phyloP scores from a whole-genome alignment of 2,329 filamentous ascomycete genomes.

The Myriosclerotinia scirpicola region DNA sequence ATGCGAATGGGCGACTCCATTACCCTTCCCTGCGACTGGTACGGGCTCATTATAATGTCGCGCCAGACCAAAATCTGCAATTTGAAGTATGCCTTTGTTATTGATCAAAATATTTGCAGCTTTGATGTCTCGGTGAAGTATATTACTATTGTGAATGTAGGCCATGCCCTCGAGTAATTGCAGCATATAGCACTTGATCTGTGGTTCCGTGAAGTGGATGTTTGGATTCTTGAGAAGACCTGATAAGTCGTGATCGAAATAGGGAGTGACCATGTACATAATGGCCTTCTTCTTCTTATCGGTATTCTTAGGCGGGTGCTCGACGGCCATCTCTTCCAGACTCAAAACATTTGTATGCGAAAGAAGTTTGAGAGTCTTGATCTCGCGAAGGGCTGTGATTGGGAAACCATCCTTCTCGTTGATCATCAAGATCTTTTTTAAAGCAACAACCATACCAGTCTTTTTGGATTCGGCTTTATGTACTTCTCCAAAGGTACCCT shows the following conservation, averaged over 20 bases:
- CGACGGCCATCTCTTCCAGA: conserved; percentile 95
- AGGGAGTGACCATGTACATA: conserved; percentile 98
- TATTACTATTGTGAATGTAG: conserved; percentile 87
- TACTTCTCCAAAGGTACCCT: conserved; percentile 97
- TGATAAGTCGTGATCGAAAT: conserved; percentile 99
- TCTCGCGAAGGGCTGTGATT: conserved; percentile 96
- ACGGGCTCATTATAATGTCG: conserved; percentile 86
- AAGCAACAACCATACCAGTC: conserved; percentile 73
- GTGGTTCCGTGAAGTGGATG: conserved; percentile 80
- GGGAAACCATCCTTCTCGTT: conserved; percentile 99
- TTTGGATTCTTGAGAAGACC: conserved; percentile 93
- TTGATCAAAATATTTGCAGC: conserved; percentile 96
- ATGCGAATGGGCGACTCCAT: conserved; percentile 81
- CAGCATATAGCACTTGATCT: conserved; percentile 97
- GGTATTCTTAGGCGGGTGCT: conserved; percentile 58
- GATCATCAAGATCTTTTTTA: conserved; percentile 99
- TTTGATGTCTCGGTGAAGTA: conserved; percentile 98
- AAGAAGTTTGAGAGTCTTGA: conserved; percentile 95
- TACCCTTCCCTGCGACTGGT: conserved; percentile 73
- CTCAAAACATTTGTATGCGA: conserved; percentile 84
- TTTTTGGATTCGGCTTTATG: conserved; percentile 81
- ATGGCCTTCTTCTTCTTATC: conserved; percentile 80
- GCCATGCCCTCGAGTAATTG: conserved; percentile 86
- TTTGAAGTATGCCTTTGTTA: conserved; percentile 89
- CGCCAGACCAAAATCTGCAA: conserved; percentile 94